These are phyloP conservation scores for Rhododendron mucronatum DNA, from an alignment of 148 eudicot genomes.

Conservation along the genomic window DNA sequence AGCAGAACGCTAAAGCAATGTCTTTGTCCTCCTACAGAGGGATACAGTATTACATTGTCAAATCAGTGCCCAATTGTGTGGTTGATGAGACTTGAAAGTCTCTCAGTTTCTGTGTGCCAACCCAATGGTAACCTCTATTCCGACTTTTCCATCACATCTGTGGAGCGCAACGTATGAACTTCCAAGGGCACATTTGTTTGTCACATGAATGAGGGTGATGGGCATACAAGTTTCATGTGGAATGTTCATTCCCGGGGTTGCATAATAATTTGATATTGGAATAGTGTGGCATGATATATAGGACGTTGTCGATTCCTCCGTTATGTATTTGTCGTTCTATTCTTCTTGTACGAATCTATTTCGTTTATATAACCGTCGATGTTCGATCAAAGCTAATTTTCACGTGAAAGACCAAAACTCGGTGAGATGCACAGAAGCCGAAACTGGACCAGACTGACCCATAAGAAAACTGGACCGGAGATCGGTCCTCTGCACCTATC, in stretches of 20 bases:
- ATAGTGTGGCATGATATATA: not conserved
- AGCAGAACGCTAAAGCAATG: not conserved
- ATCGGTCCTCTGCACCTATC: not conserved
- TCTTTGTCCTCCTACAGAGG: not conserved
- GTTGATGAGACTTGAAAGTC: not conserved
- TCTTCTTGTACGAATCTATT: too few species aligned
- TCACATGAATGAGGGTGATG: not conserved
- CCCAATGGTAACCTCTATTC: not conserved
- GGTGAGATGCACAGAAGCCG: not conserved
- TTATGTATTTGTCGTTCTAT: too few species aligned
- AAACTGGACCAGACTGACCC: not conserved
- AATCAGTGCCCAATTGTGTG: slow-evolving; percentile 7
- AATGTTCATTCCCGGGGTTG: not conserved
- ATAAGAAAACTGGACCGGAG: not conserved
- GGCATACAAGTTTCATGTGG: not conserved
- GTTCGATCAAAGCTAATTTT: too few species aligned
- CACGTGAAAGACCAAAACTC: not conserved
- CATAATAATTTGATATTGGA: not conserved
- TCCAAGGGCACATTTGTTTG: not conserved
- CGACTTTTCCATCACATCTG: not conserved
- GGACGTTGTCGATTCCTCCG: not conserved
- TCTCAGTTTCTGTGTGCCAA: not conserved
- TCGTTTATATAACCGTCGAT: too few species aligned
- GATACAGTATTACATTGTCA: not conserved
- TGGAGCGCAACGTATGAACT: not conserved